A percentile compares a stretch with the other conserved stretches of the same genome.
Evolutionary conservation across 1,284 basidiomycete species (phyloP).

Genomic region (Ustilago loliicola): DNA sequence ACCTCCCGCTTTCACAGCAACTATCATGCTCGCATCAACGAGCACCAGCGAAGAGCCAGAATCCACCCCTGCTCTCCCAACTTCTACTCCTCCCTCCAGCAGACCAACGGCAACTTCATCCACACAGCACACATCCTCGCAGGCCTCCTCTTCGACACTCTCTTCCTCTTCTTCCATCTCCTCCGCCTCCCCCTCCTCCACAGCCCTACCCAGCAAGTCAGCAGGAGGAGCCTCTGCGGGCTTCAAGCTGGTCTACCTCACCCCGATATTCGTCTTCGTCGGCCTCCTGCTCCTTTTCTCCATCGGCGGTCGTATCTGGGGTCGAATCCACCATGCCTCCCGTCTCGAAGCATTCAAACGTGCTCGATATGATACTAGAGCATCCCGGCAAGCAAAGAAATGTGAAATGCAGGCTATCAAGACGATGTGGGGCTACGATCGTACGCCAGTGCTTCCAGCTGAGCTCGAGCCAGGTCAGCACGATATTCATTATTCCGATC

Average conservation of each 20-base stretch:
- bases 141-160: constrained; percentile 2
- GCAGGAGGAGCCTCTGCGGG: constrained; percentile 11
- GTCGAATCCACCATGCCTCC: constrained; percentile 47
- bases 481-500: constrained; percentile 35
- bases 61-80: neutral
- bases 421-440: constrained; percentile 45
- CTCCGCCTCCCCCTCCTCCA: neutral
- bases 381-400: constrained; percentile 27
- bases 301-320: constrained; percentile 59
- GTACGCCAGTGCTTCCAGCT: constrained; percentile 27
- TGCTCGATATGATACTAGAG: constrained; percentile 20
- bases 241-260: constrained; percentile 59
- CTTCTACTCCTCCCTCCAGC: neutral
- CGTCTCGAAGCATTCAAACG: constrained; percentile 34
- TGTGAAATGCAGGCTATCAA: constrained; percentile 43
- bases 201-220: neutral
- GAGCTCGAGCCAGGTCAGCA: constrained; percentile 29
- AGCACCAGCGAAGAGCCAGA: neutral
- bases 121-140: constrained; percentile 1
- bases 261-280: constrained; percentile 54
- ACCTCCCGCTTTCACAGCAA: constrained; percentile 13
- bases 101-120: neutral
- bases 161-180: constrained; percentile 15
- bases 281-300: constrained; percentile 55
- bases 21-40: neutral